A percentile compares a stretch with the other conserved stretches of the same genome.
These are phyloP conservation scores for Cinnamomum micranthum DNA, from an alignment of 164 flowering plant genomes.

Conservation along the genomic window DNA sequence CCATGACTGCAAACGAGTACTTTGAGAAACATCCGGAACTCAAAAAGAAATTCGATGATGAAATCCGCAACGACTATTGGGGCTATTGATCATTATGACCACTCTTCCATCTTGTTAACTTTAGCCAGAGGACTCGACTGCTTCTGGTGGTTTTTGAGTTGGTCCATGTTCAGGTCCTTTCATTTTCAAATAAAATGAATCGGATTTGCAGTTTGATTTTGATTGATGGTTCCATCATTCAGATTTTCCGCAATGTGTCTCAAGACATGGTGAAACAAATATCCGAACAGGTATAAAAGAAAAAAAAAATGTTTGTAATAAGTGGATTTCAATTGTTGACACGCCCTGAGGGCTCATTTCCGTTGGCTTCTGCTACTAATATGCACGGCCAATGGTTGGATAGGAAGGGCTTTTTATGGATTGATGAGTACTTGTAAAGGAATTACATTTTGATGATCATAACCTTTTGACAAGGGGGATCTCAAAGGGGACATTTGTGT, in stretches of 20 bases:
- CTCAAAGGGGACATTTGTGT: too few species aligned
- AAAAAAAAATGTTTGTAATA: too few species aligned
- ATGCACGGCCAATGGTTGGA: too few species aligned
- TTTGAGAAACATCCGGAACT: slow-evolving; percentile 93
- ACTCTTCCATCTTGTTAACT: background rate
- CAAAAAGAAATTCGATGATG: slow-evolving; percentile 91
- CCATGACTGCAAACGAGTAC: slow-evolving; percentile 96
- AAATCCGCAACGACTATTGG: slow-evolving; percentile 88
- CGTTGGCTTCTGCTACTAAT: too few species aligned
- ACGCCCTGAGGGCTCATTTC: too few species aligned
- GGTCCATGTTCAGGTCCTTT: background rate
- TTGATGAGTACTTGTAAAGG: too few species aligned
- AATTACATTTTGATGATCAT: too few species aligned
- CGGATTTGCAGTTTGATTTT: background rate
- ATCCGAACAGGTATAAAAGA: background rate
- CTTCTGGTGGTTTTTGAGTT: slow-evolving; percentile 3
- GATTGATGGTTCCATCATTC: background rate
- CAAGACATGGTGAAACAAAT: background rate
- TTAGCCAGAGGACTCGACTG: background rate
- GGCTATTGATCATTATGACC: slow-evolving; percentile 51
- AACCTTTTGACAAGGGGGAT: too few species aligned
- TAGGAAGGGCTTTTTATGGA: too few species aligned
- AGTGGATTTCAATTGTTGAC: too few species aligned
- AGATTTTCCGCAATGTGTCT: background rate
- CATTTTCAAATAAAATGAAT: slow-evolving; percentile 13